Evolutionary conservation across 345 rosid species (phyloP), one percentile per base, ranked within the genome.

Genomic region (Acer campestre): DNA sequence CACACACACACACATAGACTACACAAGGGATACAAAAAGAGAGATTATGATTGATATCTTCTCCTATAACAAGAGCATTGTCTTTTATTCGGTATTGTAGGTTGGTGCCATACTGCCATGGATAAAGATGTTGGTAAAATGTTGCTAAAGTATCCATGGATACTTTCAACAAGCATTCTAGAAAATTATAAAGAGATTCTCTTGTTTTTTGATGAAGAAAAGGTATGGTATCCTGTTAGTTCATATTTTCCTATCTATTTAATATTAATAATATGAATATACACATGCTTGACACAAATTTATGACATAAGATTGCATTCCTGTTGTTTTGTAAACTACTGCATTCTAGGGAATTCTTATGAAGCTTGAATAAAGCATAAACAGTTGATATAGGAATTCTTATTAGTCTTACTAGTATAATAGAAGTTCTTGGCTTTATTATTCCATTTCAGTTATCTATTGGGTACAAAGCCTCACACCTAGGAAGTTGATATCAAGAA

Each of bases 111-210:
- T 75, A 85, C 82, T 80, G 81, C 79, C 23, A 83, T 65, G 55
- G 77, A 81, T 84, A 76, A 83, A 44, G 87, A 85, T 78, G 71
- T 89, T 70, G 93, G 92, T 31, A 89, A 87, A 81, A 77, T 95
- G 75, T 73, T 95, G 82, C 25, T 85, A 48, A 93, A 92, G 78
- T 93, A 92, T 86, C 99, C 97, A 12, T 93, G 98, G 98, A 82
- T 95, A 67, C 89, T 93, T 69, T 92, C 96, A 25, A 53, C 89
- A 0, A 83, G 93, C 76, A 75, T 93, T 77, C 95, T 86, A 82
- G 85, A 85, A 66, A 91, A 95, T 68, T 90, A 87, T 27, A 73
- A 85, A 17, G 82, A 82, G 63, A 82, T 93, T 11, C 67, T 88
- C 80, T 84, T 82, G 18, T 79, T 87, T 59, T 82, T 90, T 75